Evolutionary conservation across 2,329 filamentous ascomycete species (phyloP), one percentile per base, ranked within the genome.

Genomic region (Fusarium nurragi): DNA sequence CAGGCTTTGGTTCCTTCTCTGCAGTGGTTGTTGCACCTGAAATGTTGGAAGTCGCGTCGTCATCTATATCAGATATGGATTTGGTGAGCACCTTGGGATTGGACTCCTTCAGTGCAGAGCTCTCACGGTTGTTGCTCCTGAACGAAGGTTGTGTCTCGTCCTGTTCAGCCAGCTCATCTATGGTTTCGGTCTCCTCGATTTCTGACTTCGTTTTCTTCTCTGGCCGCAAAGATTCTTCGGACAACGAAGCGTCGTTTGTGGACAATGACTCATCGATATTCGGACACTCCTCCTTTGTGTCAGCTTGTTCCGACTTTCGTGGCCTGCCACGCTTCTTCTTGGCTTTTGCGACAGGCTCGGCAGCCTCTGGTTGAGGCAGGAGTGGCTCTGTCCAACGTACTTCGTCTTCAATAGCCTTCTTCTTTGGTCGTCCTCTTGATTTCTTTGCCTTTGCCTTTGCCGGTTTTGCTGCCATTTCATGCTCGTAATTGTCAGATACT

Each of bases 321-420:
- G 80, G 80, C 19, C 81, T 75, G 5, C 81, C 81, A 46, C 81
- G 74, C 57, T 76, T 79, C 68, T 76, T 79, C 52, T 75, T 78
- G 49, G 63, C 38, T 37, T 60, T 67, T 30, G 45, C 44, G 23
- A 32, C 38, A 16, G 36, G 32, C 32, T 65, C 64, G 28, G 36
- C 53, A 39, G 57, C 66, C 23, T 22, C 51, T 32, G 48, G 16
- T 18, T 30, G 52, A 13, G 49, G 21, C 4, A 55, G 40, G 26
- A 26, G 32, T 40, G 54, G 50, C 19, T 48, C 68, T 26, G 53
- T 44, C 39, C 54, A 40, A 37, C 54, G 41, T 47, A 41, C 34
- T 38, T 56, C 59, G 48, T 61, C 59, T 45, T 52, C 52, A 5
- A 13, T 48, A 5, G 34, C 38, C 8, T 60, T 71, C 63, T 76